Evolutionary conservation across 768 basidiomycete species (phyloP).

Genomic region (Calocera viscosa): DNA sequence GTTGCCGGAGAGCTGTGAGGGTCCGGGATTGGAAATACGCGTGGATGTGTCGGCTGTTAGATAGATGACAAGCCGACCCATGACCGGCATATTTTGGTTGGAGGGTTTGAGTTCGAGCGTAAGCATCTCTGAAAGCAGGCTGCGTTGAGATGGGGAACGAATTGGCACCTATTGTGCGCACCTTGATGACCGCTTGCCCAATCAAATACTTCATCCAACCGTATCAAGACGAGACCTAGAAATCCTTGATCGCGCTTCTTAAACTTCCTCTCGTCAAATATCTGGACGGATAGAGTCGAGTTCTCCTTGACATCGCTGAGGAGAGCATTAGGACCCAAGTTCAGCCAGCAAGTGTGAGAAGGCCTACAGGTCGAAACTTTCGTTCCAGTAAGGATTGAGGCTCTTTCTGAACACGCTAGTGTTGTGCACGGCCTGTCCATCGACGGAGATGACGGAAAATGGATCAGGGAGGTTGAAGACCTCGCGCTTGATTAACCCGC

Average conservation of each 20-base stretch:
- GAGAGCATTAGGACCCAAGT: constrained; percentile 8
- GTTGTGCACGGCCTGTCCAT: constrained; percentile 69
- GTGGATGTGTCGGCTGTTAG: constrained; percentile 32
- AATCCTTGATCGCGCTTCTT: constrained; percentile 72
- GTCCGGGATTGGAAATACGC: constrained; percentile 25
- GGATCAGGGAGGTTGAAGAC: constrained; percentile 75
- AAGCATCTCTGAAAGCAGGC: constrained; percentile 41
- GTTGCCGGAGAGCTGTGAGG: neutral
- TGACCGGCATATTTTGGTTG: constrained; percentile 60
- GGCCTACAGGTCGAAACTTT: constrained; percentile 72
- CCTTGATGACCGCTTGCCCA: constrained; percentile 31
- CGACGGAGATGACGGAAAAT: constrained; percentile 77
- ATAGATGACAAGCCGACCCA: constrained; percentile 67
- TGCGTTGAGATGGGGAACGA: neutral
- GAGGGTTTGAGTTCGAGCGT: constrained; percentile 65
- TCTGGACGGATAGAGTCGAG: constrained; percentile 68
- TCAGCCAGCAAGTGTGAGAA: constrained; percentile 12
- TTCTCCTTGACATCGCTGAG: constrained; percentile 55
- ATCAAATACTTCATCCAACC: constrained; percentile 32
- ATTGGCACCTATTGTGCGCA: constrained; percentile 18
- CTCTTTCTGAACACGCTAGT: constrained; percentile 59
- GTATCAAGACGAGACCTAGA: constrained; percentile 39
- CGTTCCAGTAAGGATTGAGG: constrained; percentile 67
- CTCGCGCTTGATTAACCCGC: constrained; percentile 61
- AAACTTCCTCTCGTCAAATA: constrained; percentile 84